Conservation (phyloP, 2,329 filamentous ascomycete genomes). For the Sphaerulina musiva region DNA sequence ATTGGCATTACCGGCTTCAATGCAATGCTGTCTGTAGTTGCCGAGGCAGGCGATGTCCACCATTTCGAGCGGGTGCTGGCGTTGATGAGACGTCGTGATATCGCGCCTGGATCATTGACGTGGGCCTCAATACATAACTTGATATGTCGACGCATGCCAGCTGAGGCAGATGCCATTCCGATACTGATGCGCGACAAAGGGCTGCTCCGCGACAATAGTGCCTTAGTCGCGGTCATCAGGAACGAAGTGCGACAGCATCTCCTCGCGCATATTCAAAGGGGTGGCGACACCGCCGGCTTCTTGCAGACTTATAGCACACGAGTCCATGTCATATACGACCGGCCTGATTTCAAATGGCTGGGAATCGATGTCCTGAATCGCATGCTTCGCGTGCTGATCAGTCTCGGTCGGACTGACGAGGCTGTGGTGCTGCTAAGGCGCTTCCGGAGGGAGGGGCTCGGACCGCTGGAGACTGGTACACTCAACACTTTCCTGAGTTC, state of each 20-base stretch:
- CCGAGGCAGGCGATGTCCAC: conserved; percentile 22
- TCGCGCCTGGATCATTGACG: conserved; percentile 18
- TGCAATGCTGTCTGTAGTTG: conserved; percentile 21
- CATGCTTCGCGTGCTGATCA: conserved; percentile 23
- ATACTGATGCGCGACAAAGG: conserved; percentile 23
- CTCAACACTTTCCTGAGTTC: conserved; percentile 27
- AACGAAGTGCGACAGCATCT: conserved; percentile 16
- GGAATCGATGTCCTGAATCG: conserved; percentile 17
- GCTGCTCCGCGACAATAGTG: conserved; percentile 15
- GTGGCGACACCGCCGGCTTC: conserved; percentile 17
- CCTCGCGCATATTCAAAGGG: conserved; percentile 12
- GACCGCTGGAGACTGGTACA: conserved; percentile 14
- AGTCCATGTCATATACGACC: conserved; percentile 3
- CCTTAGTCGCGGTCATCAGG: conserved; percentile 9
- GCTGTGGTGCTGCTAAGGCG: conserved; percentile 20
- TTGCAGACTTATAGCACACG: conserved; percentile 18
- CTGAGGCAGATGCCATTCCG: conserved; percentile 13
- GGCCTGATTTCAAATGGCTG: conserved; percentile 23
- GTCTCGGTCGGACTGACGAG: conserved; percentile 19
- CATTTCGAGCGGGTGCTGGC: conserved; percentile 26
- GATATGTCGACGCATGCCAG: conserved; percentile 13
- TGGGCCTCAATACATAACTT: conserved; percentile 27
- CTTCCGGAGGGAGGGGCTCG: conserved; percentile 7
- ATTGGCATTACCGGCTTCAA: conserved; percentile 21
- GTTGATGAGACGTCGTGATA: conserved; percentile 21